Conservation (phyloP, 306 rosid genomes). For the Calophaca sinica region DNA sequence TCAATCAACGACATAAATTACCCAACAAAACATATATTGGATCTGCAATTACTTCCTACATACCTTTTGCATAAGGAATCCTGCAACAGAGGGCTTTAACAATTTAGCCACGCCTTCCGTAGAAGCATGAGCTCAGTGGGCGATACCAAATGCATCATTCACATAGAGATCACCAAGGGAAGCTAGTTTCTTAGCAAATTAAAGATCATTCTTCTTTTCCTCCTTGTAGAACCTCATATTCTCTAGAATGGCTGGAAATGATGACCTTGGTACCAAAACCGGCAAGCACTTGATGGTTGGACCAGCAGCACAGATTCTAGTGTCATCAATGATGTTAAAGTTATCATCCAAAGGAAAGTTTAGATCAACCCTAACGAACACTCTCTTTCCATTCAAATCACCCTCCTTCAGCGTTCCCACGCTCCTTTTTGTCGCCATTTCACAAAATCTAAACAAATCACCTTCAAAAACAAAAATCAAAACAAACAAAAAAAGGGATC, state of each 20-base stretch:
- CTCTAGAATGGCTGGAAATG: slow-evolving; percentile 85
- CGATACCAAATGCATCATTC: slow-evolving; percentile 95
- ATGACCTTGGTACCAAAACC: slow-evolving; percentile 81
- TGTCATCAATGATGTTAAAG: slow-evolving; percentile 86
- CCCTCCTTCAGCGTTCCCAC: slow-evolving; percentile 81
- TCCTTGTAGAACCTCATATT: slow-evolving; percentile 92
- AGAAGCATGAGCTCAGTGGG: slow-evolving; percentile 97
- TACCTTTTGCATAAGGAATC: slow-evolving; percentile 96
- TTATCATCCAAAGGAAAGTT: slow-evolving; percentile 92
- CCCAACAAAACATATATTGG: neutral
- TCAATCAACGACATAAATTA: slow-evolving; percentile 18
- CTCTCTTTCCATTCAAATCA: slow-evolving; percentile 93
- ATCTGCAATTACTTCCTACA: slow-evolving; percentile 10
- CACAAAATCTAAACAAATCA: slow-evolving; percentile 25
- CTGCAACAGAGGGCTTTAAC: slow-evolving; percentile 93
- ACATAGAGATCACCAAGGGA: slow-evolving; percentile 92
- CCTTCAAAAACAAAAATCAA: slow-evolving; percentile 14
- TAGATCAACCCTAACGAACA: slow-evolving; percentile 91
- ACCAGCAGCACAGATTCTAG: slow-evolving; percentile 86
- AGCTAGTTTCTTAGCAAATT: slow-evolving; percentile 87
- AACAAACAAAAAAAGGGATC: slow-evolving; percentile 15
- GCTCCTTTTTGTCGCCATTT: slow-evolving; percentile 91
- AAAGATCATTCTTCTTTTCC: slow-evolving; percentile 98
- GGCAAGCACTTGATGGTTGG: slow-evolving; percentile 89
- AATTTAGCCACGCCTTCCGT: slow-evolving; percentile 89